Percentiles rank a stretch among this genome's conserved stretches.
Evolutionary conservation across 192 early-diverging fungal species (phyloP).

Genomic region (Coemansia reversa): DNA sequence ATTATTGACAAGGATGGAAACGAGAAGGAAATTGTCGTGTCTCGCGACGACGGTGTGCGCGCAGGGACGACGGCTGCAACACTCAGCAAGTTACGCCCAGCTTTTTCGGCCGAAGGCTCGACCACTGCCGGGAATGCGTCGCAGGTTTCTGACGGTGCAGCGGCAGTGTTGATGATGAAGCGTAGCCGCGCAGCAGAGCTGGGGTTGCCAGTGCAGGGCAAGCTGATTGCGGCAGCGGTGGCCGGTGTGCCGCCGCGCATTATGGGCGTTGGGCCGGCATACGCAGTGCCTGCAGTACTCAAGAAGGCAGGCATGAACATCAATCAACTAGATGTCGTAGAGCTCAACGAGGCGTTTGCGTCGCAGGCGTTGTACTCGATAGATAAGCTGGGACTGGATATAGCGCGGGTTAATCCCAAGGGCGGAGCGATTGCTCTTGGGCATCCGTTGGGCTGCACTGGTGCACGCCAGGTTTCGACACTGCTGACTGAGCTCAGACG

Average conservation of each 20-base stretch:
- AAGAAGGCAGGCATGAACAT: slow-evolving; percentile 74
- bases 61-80: slow-evolving; percentile 70
- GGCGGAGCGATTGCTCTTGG: slow-evolving; percentile 98
- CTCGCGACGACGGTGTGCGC: slow-evolving; percentile 92
- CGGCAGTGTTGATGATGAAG: slow-evolving; percentile 93
- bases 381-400: slow-evolving; percentile 80
- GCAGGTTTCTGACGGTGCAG: slow-evolving; percentile 97
- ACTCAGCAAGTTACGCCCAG: slow-evolving; percentile 81
- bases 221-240: slow-evolving; percentile 81
- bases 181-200: slow-evolving; percentile 86
- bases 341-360: slow-evolving; percentile 98
- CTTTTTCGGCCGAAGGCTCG: slow-evolving; percentile 80
- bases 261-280: slow-evolving; percentile 97
- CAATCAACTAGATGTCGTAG: slow-evolving; percentile 81
- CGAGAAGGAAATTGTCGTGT: slow-evolving; percentile 66
- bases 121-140: slow-evolving; percentile 97
- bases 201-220: slow-evolving; percentile 80
- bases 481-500: slow-evolving; percentile 90
- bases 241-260: slow-evolving; percentile 90
- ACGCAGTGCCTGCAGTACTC: slow-evolving; percentile 87
- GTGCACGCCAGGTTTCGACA: slow-evolving; percentile 96
- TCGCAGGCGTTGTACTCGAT: slow-evolving; percentile 93
- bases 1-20: slow-evolving; percentile 82
- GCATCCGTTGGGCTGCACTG: slow-evolving; percentile 91
- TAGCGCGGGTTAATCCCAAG: slow-evolving; percentile 95